Evolutionary conservation across 805 yeast genomes (phyloP), one percentile per base, ranked within the genome.

Genomic region (Metahyphopichia silvanorum): DNA sequence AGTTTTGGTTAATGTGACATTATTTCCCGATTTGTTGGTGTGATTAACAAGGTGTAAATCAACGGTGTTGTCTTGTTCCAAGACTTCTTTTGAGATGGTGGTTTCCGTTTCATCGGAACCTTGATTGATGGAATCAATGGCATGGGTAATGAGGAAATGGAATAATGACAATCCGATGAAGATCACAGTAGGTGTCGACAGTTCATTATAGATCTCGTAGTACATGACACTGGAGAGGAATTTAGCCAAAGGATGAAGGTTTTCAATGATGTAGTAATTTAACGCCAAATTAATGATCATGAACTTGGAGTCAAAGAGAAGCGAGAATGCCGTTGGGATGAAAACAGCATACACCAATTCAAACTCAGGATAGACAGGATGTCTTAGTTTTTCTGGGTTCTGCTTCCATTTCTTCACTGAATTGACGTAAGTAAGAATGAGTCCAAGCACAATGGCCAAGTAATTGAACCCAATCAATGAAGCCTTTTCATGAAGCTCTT

Each of bases 331-430:
- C 21, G 49, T 42, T 0, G 71, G 71, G 5, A 67, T 39, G 12
- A 60, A 32, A n/a, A 60, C 35, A 18, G 64, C 47, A 38, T 61
- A 63, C 7, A 66, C 21, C 30, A 53, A 45, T 43, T 66, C 60
- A 43, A 66, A 67, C 25, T 60, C 63, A 11, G 73, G 73, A 32
- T 57, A 42, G 11, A 30, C 31, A 10, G 65, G 63, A 24, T 39
- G 31, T 12, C 27, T 16, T 7, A 23, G 31, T 9, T 34, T 41
- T 15, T n/a, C 25, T 6, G 49, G 50, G 11, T 38, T 31, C 3
- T 32, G 36, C 16, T 34, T 14, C 26, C 38, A 42, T 25, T 47
- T 47, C 29, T 44, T 42, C 25, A 31, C 6, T 27, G 37, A 40
- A 2, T 53, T 40, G 17, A 49, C 46, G 37, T 54, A 56, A 25